Conservation (phyloP, 192 early-diverging fungal genomes). For the Backusella circina region DNA sequence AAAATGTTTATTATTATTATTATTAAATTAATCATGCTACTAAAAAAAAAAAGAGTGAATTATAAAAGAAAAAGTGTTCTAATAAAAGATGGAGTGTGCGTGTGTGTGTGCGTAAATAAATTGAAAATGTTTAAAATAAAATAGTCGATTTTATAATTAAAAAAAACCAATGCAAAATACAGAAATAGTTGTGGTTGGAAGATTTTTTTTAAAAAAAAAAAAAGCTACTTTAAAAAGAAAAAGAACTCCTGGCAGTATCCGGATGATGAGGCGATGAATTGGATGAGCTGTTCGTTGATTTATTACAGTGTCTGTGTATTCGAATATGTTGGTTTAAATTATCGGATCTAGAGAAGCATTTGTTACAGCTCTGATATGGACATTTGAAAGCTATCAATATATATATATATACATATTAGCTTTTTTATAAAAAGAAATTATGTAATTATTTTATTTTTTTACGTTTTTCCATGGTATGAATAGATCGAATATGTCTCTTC, state of each 20-base stretch:
- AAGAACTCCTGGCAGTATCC: neutral
- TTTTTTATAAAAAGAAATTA: neutral
- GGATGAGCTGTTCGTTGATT: neutral
- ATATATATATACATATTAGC: neutral
- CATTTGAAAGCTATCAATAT: slow-evolving; percentile 45
- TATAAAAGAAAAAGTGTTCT: neutral
- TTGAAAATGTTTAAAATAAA: slow-evolving; percentile 10
- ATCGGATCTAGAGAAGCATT: slow-evolving; percentile 56
- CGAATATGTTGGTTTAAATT: slow-evolving; percentile 57
- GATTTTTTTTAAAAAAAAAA: too few relatives aligned
- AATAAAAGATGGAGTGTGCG: neutral
- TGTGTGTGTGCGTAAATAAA: neutral
- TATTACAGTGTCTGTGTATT: slow-evolving; percentile 47
- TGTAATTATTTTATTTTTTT: slow-evolving; percentile 13
- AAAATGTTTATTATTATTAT: neutral
- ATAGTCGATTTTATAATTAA: slow-evolving; percentile 8
- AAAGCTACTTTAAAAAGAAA: neutral
- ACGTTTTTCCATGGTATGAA: slow-evolving; percentile 62
- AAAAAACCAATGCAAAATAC: neutral
- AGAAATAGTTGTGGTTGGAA: neutral
- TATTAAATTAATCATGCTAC: neutral
- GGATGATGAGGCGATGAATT: neutral
- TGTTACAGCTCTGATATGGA: slow-evolving; percentile 48
- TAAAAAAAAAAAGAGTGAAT: neutral
- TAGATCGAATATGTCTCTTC: slow-evolving; percentile 57